Evolutionary conservation across 2,329 filamentous ascomycete genomes (phyloP).

Genomic region (Pseudogymnoascus pannorum): DNA sequence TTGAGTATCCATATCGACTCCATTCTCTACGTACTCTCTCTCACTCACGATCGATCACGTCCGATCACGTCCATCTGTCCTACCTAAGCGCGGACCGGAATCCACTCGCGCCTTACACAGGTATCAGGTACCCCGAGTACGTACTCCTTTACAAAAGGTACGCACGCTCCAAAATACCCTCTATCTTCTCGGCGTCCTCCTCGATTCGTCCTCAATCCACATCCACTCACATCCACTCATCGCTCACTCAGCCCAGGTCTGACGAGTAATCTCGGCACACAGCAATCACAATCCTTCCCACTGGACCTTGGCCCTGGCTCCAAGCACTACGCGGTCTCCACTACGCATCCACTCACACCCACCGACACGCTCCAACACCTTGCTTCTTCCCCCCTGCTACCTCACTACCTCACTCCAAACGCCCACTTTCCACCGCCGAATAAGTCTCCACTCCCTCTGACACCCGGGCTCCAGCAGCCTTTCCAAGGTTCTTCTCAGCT

Average conservation of each 20-base stretch:
- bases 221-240: not conserved
- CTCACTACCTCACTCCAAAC: not conserved
- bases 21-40: not conserved
- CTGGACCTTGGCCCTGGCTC: not conserved
- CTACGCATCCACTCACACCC: not conserved
- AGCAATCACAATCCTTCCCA: not conserved
- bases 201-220: not conserved
- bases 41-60: not conserved
- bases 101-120: not conserved
- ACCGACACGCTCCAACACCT: not conserved
- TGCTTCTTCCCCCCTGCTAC: not conserved
- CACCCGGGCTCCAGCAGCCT: not conserved
- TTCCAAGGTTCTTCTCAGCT: slow-evolving; percentile 1
- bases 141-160: not conserved
- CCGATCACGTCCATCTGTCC: too few species aligned
- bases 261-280: slow-evolving; percentile 1
- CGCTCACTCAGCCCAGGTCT: not conserved
- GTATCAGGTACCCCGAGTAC: not conserved
- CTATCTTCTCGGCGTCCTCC: not conserved
- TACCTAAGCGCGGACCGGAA: not conserved
- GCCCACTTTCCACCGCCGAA: not conserved
- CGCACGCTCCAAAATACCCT: not conserved
- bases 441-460: not conserved
- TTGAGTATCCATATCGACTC: not conserved
- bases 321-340: not conserved